These are phyloP conservation scores for Fraxinus dipetala DNA, from an alignment of 305 asterid species.

Conservation along the genomic window DNA sequence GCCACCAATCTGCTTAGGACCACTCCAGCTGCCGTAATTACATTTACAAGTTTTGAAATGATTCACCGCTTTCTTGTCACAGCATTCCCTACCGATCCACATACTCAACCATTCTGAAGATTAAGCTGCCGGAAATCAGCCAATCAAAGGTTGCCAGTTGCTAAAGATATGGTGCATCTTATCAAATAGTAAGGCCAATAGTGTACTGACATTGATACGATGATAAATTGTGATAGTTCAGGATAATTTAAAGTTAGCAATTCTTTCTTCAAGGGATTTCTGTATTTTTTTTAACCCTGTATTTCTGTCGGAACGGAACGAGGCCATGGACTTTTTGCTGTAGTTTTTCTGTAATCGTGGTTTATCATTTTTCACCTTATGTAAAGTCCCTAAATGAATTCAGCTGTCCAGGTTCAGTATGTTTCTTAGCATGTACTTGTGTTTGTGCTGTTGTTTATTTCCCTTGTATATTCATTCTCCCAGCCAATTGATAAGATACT, in stretches of 20 bases:
- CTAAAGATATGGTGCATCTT: background rate
- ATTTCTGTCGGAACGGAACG: background rate
- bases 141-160: background rate
- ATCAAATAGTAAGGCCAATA: background rate
- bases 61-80: slow-evolving; percentile 79
- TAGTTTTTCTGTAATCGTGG: background rate
- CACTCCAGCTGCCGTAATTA: slow-evolving; percentile 95
- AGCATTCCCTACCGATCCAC: slow-evolving; percentile 68
- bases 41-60: slow-evolving; percentile 96
- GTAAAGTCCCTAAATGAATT: background rate
- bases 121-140: background rate
- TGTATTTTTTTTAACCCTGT: background rate
- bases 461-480: background rate
- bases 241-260: slow-evolving; percentile 11
- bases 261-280: slow-evolving; percentile 3
- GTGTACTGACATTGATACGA: slow-evolving; percentile 26
- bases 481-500: background rate
- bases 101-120: slow-evolving; percentile 56
- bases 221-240: slow-evolving; percentile 17
- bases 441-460: background rate
- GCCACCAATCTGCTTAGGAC: slow-evolving; percentile 86
- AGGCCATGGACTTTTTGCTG: background rate
- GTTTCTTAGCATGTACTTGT: background rate
- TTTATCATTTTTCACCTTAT: background rate
- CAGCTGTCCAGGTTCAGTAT: background rate